Conservation (phyloP, 768 basidiomycete genomes). For the Russula abietina region DNA sequence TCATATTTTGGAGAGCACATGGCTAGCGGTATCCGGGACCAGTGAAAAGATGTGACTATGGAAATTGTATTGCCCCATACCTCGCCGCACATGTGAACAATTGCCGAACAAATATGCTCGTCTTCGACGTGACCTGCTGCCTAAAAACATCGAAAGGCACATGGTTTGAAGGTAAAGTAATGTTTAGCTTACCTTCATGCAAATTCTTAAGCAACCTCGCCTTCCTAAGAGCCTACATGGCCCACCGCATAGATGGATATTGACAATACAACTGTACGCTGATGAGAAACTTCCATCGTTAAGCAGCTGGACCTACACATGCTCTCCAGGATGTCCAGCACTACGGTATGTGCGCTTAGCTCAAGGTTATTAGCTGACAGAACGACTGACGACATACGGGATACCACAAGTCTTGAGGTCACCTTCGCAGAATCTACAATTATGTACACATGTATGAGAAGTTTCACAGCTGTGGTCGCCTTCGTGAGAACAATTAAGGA, state of each 20-base stretch:
- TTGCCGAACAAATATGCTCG: constrained; percentile 49
- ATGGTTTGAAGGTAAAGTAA: neutral
- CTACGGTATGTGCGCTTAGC: constrained; percentile 32
- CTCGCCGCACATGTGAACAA: constrained; percentile 50
- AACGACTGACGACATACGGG: constrained; percentile 34
- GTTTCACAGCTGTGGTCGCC: constrained; percentile 46
- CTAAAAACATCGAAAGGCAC: constrained; percentile 29
- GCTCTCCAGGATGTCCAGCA: constrained; percentile 53
- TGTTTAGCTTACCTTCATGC: constrained; percentile 42
- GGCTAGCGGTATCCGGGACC: constrained; percentile 10
- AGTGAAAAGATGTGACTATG: neutral
- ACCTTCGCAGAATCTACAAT: constrained; percentile 41
- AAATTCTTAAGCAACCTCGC: constrained; percentile 46
- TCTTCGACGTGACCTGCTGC: constrained; percentile 42
- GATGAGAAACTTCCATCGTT: neutral
- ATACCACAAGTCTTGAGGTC: constrained; percentile 37
- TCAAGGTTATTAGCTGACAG: neutral
- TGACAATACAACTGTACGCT: constrained; percentile 43
- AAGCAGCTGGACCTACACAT: constrained; percentile 38
- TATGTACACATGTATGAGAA: constrained; percentile 40
- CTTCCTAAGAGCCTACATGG: constrained; percentile 42
- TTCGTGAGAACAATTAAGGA: constrained; percentile 42
- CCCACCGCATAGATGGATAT: constrained; percentile 49
- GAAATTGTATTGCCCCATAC: constrained; percentile 29
- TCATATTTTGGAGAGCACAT: constrained; percentile 18